Evolutionary conservation across 345 rosid species (phyloP).

Genomic region (Eucalyptus viminalis): DNA sequence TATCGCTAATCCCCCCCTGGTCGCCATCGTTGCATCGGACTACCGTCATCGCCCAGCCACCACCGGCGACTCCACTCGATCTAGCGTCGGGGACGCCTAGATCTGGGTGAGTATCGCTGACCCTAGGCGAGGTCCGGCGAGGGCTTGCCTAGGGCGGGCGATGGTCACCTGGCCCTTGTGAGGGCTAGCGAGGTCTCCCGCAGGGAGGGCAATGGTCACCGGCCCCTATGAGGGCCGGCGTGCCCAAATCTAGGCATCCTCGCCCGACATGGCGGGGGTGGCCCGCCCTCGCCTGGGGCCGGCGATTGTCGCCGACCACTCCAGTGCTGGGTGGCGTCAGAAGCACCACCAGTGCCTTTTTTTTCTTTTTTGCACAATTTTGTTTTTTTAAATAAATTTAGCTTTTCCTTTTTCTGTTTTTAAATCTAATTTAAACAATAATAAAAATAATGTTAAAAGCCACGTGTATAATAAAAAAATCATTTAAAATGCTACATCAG

Average conservation of each 20-base stretch:
- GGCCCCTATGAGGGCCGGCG: fast-evolving
- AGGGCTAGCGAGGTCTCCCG: fast-evolving
- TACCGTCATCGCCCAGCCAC: fast-evolving
- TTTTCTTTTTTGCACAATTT: no score
- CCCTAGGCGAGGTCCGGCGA: fast-evolving
- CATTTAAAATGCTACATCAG: no score
- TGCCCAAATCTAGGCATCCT: no score
- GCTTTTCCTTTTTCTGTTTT: no score
- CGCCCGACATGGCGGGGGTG: fast-evolving
- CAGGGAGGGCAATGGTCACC: no score
- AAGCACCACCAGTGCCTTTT: no score
- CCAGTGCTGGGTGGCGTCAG: fast-evolving
- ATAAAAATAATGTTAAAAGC: no score
- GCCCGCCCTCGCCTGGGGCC: fast-evolving
- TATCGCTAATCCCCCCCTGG: fast-evolving
- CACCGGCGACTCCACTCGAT: fast-evolving
- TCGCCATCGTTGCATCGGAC: fast-evolving
- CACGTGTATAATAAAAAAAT: no score
- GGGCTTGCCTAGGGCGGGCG: fast-evolving
- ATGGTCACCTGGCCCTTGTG: fast-evolving
- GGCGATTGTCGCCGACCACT: fast-evolving
- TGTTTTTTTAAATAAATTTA: no score
- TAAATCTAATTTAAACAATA: no score
- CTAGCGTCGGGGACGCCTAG: fast-evolving
- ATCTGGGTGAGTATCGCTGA: fast-evolving